phyloP scores from a whole-genome alignment of 352 stramenopile genomes.

The Phytophthora colocasiae region DNA sequence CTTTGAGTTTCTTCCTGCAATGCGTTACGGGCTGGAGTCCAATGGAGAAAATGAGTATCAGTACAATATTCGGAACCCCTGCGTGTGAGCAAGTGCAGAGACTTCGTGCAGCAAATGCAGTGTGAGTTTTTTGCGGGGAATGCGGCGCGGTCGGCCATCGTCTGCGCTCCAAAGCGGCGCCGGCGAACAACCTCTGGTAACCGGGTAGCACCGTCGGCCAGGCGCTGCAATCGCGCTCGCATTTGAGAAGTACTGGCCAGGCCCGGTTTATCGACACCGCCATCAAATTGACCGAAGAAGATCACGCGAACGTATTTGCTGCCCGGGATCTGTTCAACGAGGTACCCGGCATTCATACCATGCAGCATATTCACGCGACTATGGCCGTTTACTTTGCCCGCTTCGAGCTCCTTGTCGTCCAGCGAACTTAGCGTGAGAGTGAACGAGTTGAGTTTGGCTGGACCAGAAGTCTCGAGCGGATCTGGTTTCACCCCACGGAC shows the following conservation, averaged over 20 bases:
- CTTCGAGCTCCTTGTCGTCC: constrained; percentile 38
- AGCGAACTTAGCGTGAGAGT: constrained; percentile 43
- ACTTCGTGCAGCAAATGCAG: constrained; percentile 43
- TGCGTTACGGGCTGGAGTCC: no score
- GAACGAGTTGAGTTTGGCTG: constrained; percentile 32
- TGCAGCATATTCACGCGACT: constrained; percentile 38
- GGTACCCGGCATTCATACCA: constrained; percentile 35
- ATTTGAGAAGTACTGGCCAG: constrained; percentile 25
- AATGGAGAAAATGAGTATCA: no score
- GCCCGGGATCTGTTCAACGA: constrained; percentile 38
- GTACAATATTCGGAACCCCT: no score
- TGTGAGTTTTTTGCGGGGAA: constrained; percentile 34
- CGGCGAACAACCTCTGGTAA: constrained; percentile 38
- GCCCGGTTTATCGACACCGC: background rate
- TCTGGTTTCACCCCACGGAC: background rate
- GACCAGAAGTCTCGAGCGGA: background rate
- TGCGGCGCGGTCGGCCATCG: constrained; percentile 24
- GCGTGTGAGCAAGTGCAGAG: constrained; percentile 34
- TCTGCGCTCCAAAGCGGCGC: constrained; percentile 37
- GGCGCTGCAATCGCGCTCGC: constrained; percentile 34
- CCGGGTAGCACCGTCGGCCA: constrained; percentile 35
- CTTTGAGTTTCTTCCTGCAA: no score
- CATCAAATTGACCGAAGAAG: constrained; percentile 44
- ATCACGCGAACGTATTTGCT: constrained; percentile 41
- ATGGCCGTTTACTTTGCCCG: constrained; percentile 35